These are phyloP conservation scores for Arthrobotrys iridis DNA, from an alignment of 2,329 filamentous ascomycete genomes.

Conservation along the genomic window DNA sequence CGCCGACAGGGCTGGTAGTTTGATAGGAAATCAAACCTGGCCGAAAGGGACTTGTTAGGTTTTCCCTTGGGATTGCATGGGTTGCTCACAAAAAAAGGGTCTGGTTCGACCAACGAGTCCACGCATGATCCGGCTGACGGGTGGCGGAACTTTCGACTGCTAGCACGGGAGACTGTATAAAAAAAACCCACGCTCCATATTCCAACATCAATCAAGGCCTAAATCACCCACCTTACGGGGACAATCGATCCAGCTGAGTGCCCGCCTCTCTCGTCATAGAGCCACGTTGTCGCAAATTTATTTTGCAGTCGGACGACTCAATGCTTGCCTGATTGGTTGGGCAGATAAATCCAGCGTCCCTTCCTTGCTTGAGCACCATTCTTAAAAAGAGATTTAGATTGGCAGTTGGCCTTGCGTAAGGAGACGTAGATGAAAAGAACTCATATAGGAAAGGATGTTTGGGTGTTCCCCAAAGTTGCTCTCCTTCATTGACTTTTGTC, in stretches of 20 bases:
- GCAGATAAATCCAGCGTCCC: conserved; percentile 8
- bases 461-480: conserved; percentile 19
- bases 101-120: conserved; percentile 24
- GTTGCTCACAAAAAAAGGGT: conserved; percentile 23
- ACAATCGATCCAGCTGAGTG: conserved; percentile 24
- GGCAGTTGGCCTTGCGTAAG: conserved; percentile 16
- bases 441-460: conserved; percentile 36
- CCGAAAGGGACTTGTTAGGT: conserved; percentile 30
- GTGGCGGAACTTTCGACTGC: conserved; percentile 35
- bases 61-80: conserved; percentile 24
- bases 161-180: conserved; percentile 4
- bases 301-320: conserved; percentile 38
- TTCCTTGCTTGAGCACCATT: conserved; percentile 26
- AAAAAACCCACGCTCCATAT: conserved; percentile 30
- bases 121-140: conserved; percentile 26
- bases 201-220: background rate
- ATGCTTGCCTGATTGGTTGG: conserved; percentile 33
- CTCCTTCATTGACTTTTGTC: conserved; percentile 18
- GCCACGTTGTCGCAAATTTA: conserved; percentile 46
- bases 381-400: conserved; percentile 38
- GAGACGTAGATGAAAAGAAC: conserved; percentile 44
- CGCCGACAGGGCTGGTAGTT: conserved; percentile 19
- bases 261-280: conserved; percentile 51
- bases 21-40: conserved; percentile 25
- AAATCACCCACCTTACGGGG: conserved; percentile 22